These are phyloP conservation scores for Linderniella brevidens DNA, from an alignment of 257 asterid species.

Conservation along the genomic window DNA sequence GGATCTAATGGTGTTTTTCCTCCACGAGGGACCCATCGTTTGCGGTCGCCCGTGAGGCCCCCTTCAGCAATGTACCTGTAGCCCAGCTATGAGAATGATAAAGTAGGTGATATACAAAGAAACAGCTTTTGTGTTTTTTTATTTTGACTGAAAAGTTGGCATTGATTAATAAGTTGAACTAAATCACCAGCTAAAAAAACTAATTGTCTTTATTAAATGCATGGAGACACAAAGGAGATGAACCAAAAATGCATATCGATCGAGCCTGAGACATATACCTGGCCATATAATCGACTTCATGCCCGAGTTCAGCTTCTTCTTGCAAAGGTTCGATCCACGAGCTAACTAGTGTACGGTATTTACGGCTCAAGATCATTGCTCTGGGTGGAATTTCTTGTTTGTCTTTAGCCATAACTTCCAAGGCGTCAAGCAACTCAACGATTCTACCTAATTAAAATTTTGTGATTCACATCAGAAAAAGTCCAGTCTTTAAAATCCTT, in stretches of 20 bases:
- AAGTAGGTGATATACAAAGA: slow-evolving; percentile 6
- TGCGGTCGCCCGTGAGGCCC: slow-evolving; percentile 96
- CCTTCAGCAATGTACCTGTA: slow-evolving; percentile 91
- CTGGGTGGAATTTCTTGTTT: slow-evolving; percentile 75
- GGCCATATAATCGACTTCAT: slow-evolving; percentile 84
- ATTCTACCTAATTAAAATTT: slow-evolving; percentile 53
- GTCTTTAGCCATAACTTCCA: slow-evolving; percentile 77
- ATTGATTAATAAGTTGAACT: too few species aligned
- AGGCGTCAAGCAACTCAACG: slow-evolving; percentile 77
- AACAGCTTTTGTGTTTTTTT: too few species aligned
- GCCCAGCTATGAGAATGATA: slow-evolving; percentile 17
- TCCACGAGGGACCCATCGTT: slow-evolving; percentile 94
- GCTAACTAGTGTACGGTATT: slow-evolving; percentile 89
- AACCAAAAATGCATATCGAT: too few species aligned
- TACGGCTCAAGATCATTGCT: slow-evolving; percentile 89
- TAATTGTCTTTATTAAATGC: too few species aligned
- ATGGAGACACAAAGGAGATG: slow-evolving; percentile 1
- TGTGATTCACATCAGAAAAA: too few species aligned
- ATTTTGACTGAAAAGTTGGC: too few species aligned
- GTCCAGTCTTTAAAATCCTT: too few species aligned
- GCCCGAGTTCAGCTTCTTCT: slow-evolving; percentile 99
- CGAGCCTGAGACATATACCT: slow-evolving; percentile 31
- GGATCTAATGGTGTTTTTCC: slow-evolving; percentile 98
- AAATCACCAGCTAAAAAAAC: too few species aligned
- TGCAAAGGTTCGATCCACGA: slow-evolving; percentile 99